Base-by-base conservation (phyloP, 2,329 filamentous ascomycete genomes). In the Helminthosporium solani region DNA sequence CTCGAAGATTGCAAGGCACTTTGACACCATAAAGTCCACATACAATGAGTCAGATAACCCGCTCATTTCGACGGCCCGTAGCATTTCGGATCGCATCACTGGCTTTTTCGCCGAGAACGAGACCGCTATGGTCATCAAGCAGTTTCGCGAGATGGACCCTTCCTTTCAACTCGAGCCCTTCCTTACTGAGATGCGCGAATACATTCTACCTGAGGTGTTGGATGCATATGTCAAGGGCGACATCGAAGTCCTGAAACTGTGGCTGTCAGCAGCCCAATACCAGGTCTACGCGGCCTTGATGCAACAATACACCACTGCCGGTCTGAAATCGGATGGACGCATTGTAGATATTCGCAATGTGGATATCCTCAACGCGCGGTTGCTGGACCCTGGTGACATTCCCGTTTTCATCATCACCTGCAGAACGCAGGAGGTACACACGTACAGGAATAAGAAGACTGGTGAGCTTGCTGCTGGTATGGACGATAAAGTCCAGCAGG, bases 51-150 rank as follows among this genome's bases (percentile, higher is more conserved):
- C 94, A 9, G 94, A 99, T 67, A 99, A 99, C 70, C 92, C 94
- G 6, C 79, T 99, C 34, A 89, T 99, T 54, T 88, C 85, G 37
- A 97, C 92, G 0, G 94, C 91, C 1, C 87, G 94, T 66, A 90
- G 89, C 70, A 96, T 99, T 59, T 92, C 91, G 25, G 94, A 99
- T 70, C 84, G 87, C 47, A 84, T 99, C 31, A 90, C 88, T 37
- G 90, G 94, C 21, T 99, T 96, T 76, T 99, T 99, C 58, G 94
- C 94, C 52, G 94, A 99, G 72, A 99, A 97, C 70, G 94, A 99
- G 76, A 96, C 90, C 0, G 94, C 94, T 23, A 87, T 86, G 81
- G 94, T 99, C 28, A 95, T 97, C 76, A 97, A 96, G 77, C 95
- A 92, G 72, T 95, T 99, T 79, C 86, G 92, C 37, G 83, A 91